A percentile compares a stretch with the other conserved stretches of the same genome.
Evolutionary conservation across 306 rosid genomes (phyloP).

Genomic region (Vigna nakashimae): DNA sequence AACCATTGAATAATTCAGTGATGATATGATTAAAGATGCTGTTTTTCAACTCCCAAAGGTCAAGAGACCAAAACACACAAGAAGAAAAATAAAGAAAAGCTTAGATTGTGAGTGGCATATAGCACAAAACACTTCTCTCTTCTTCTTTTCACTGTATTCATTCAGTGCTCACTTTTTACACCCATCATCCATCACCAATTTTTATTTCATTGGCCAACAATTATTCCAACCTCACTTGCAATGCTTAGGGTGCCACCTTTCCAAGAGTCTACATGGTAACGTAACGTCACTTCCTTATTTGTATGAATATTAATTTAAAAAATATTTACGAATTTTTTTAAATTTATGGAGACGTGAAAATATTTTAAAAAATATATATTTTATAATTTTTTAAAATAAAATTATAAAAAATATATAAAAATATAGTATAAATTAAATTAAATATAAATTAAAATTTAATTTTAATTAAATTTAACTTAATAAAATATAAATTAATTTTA

Average conservation of each 20-base stretch:
- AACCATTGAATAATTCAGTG: constrained; percentile 22
- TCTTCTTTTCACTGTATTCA: background rate
- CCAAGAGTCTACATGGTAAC: background rate
- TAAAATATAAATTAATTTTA: no score
- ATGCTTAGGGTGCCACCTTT: background rate
- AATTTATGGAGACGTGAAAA: no score
- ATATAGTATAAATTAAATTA: no score
- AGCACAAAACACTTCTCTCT: background rate
- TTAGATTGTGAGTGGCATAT: constrained; percentile 10
- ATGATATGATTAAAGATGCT: constrained; percentile 9
- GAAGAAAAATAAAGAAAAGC: no score
- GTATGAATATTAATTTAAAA: no score
- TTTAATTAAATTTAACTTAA: no score
- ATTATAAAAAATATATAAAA: no score
- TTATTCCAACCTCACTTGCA: background rate
- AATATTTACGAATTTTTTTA: no score
- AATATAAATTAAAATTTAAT: no score
- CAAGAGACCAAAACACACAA: background rate
- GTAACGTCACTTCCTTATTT: no score
- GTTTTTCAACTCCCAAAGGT: constrained; percentile 44
- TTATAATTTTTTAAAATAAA: no score
- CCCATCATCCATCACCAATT: background rate
- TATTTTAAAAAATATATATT: no score
- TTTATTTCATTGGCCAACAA: background rate
- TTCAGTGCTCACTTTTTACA: background rate